These are phyloP conservation scores for Ambrosiella xylebori DNA, from an alignment of 2,329 filamentous ascomycete genomes.

Conservation along the genomic window DNA sequence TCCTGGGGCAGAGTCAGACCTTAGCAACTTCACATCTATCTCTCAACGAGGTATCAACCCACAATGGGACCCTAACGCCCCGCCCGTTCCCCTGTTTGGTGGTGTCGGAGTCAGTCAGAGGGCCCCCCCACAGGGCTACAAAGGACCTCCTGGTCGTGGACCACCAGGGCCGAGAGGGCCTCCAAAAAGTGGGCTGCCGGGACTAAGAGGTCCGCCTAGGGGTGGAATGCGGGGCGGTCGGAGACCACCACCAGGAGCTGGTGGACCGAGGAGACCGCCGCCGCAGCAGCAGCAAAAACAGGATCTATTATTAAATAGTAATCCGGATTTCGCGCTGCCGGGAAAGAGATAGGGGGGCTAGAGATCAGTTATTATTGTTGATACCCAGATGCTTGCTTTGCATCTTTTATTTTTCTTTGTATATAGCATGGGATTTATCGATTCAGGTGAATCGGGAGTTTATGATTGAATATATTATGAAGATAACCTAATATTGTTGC, in stretches of 20 bases:
- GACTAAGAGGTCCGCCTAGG: slow-evolving; percentile 13
- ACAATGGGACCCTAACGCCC: slow-evolving; percentile 51
- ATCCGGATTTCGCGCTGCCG: slow-evolving; percentile 72
- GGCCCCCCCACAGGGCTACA: neutral
- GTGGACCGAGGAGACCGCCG: slow-evolving; percentile 20
- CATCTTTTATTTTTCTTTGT: slow-evolving; percentile 4
- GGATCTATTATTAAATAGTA: slow-evolving; percentile 59
- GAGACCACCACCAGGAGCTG: neutral
- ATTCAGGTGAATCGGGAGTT: no score
- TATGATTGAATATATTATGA: no score
- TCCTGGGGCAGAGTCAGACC: slow-evolving; percentile 54
- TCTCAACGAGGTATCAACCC: slow-evolving; percentile 80
- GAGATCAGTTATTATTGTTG: neutral
- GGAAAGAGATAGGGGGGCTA: slow-evolving; percentile 12
- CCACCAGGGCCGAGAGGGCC: neutral
- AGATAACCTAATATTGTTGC: no score
- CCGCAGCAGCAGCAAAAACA: slow-evolving; percentile 32
- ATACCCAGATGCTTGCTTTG: slow-evolving; percentile 5
- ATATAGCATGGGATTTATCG: neutral
- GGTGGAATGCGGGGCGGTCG: slow-evolving; percentile 11
- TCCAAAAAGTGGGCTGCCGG: neutral
- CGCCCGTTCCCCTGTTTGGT: slow-evolving; percentile 21
- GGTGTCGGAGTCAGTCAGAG: slow-evolving; percentile 19
- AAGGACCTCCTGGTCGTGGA: neutral
- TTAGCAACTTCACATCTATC: slow-evolving; percentile 76